These are phyloP conservation scores for Dichomitus squalens DNA, from an alignment of 1,284 basidiomycete genomes.

Conservation along the genomic window DNA sequence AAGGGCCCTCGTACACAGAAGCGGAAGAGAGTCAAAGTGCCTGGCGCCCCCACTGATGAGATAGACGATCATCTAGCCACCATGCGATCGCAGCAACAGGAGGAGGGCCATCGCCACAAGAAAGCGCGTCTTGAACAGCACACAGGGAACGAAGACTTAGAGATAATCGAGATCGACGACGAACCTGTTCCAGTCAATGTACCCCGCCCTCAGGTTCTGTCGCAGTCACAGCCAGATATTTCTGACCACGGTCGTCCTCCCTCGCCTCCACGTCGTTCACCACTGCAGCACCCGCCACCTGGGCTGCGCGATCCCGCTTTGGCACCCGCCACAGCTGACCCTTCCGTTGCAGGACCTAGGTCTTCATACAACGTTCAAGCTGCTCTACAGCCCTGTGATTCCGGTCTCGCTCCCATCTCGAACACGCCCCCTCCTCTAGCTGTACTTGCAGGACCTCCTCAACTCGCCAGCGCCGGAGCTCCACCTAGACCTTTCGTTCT, in stretches of 20 bases:
- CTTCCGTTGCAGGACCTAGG: background rate
- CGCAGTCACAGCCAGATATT: background rate
- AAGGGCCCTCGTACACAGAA: background rate
- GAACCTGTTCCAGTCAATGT: background rate
- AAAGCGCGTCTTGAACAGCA: background rate
- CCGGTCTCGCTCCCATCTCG: no score
- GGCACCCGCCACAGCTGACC: background rate
- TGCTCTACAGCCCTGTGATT: no score
- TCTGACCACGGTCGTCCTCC: background rate
- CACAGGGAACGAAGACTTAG: background rate
- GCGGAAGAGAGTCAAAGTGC: background rate
- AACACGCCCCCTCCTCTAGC: no score
- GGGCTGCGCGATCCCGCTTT: no score
- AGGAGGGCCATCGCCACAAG: background rate
- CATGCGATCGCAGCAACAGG: background rate
- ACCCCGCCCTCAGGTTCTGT: background rate
- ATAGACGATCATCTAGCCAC: background rate
- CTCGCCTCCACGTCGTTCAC: background rate
- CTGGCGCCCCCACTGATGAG: background rate
- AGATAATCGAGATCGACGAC: background rate
- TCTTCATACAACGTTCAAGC: background rate
- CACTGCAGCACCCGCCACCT: background rate
- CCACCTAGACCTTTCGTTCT: no score
- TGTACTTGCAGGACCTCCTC: no score
- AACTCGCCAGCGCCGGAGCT: no score